phyloP scores from a whole-genome alignment of 2,329 filamentous ascomycete genomes.

The Elsinoe necatrix region DNA sequence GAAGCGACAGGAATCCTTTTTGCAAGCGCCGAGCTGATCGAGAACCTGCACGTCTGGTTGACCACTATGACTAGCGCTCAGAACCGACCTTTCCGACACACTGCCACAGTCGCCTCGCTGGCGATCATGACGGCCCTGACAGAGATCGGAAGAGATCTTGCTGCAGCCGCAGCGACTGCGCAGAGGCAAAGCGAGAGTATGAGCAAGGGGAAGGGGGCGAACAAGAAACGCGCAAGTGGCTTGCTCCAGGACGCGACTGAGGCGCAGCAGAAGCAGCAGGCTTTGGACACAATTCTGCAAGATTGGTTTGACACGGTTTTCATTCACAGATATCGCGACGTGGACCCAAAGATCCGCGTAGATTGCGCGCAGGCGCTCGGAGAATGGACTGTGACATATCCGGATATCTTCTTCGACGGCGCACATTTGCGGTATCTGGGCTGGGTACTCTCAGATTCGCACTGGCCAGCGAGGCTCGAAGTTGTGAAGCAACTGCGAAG shows the following conservation, averaged over 20 bases:
- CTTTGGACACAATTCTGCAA: slow-evolving; percentile 62
- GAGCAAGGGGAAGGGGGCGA: slow-evolving; percentile 61
- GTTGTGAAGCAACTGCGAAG: slow-evolving; percentile 74
- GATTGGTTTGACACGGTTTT: slow-evolving; percentile 91
- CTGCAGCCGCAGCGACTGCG: slow-evolving; percentile 63
- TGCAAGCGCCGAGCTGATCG: slow-evolving; percentile 64
- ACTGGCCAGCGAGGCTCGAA: slow-evolving; percentile 67
- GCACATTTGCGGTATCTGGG: slow-evolving; percentile 87
- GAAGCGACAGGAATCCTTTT: slow-evolving; percentile 79
- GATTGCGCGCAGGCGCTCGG: slow-evolving; percentile 84
- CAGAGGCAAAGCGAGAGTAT: slow-evolving; percentile 73
- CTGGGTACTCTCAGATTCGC: slow-evolving; percentile 84
- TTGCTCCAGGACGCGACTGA: slow-evolving; percentile 65
- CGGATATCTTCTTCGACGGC: slow-evolving; percentile 83
- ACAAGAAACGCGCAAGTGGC: slow-evolving; percentile 67
- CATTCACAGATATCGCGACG: slow-evolving; percentile 88
- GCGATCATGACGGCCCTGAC: slow-evolving; percentile 73
- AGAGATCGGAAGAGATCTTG: slow-evolving; percentile 60
- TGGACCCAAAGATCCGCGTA: slow-evolving; percentile 78
- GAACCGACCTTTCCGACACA: slow-evolving; percentile 86
- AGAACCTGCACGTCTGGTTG: slow-evolving; percentile 86
- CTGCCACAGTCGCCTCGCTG: slow-evolving; percentile 75
- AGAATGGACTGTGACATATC: slow-evolving; percentile 77
- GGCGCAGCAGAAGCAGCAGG: slow-evolving; percentile 59
- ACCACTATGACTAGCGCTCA: slow-evolving; percentile 82